phyloP scores from a whole-genome alignment of 371 early-diverging fungal genomes.

The Nematocida sp. region DNA sequence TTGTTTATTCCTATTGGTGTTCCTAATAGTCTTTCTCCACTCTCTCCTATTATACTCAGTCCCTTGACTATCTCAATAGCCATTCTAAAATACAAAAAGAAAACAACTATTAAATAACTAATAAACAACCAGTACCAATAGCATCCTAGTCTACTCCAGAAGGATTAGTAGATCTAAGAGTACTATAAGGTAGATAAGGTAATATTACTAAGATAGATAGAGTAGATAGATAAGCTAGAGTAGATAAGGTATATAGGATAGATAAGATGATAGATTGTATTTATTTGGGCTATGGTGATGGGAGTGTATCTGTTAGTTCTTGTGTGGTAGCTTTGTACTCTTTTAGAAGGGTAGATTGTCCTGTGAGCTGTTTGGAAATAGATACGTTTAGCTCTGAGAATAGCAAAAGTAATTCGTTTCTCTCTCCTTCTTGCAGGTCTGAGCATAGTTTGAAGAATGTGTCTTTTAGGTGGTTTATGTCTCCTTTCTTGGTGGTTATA shows the following conservation, averaged over 20 bases:
- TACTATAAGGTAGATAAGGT: no score
- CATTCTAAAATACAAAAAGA: slow-evolving; percentile 3
- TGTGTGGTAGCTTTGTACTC: slow-evolving; percentile 7
- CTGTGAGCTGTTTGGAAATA: neutral
- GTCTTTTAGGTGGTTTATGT: slow-evolving; percentile 26
- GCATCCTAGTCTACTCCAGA: no score
- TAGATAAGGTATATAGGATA: no score
- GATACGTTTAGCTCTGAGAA: slow-evolving; percentile 14
- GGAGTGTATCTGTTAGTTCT: neutral
- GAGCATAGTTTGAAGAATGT: slow-evolving; percentile 36
- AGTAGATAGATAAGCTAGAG: no score
- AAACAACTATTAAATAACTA: neutral
- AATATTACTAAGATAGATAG: no score
- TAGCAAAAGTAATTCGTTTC: slow-evolving; percentile 26
- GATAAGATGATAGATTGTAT: no score
- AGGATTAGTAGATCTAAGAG: no score
- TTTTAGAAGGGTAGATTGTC: neutral
- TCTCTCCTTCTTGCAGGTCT: slow-evolving; percentile 8
- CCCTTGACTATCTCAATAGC: slow-evolving; percentile 27
- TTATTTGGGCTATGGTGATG: neutral
- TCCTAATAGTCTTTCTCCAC: slow-evolving; percentile 30
- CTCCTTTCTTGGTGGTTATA: slow-evolving; percentile 22
- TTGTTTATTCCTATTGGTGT: neutral
- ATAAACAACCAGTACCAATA: no score
- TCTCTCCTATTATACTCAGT: slow-evolving; percentile 38